Evolutionary conservation across 2,329 filamentous ascomycete genomes (phyloP), one percentile per base, ranked within the genome.

Genomic region (Hymenoscyphus fraxineus): DNA sequence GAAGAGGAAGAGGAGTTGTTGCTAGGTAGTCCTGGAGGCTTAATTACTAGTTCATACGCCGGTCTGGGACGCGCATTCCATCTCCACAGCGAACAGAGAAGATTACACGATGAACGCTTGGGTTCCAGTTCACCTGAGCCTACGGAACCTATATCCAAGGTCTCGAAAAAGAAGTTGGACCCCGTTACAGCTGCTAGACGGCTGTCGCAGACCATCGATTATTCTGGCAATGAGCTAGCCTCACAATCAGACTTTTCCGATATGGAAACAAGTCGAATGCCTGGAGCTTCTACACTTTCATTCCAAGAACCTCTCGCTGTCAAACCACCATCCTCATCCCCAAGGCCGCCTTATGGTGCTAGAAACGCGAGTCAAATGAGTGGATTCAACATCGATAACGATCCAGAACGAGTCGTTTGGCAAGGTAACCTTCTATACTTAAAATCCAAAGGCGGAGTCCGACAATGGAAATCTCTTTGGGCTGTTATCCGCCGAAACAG

Each of bases 401-500:
- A 95, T 68, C 88, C 89, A 0, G 93, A 97, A 75, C 89, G 93
- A 32, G 89, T 98, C n/a, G 85, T 98, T 56, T 97, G 91, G 84
- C 93, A 98, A 75, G 93, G 94, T 60, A 93, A 92, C 83, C 85
- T 98, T 39, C 90, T 91, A 76, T 87, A 92, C 67, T 84, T 97
- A 64, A 92, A 91, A 72, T 91, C 88, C 67, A 93, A 92, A 73
- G 84, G 89, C 27, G 92, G 93, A 9, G 86, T 99, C 22, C 88
- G 90, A 58, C 91, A 96, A 73, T 99, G 95, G 95, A 97, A 97
- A 81, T 89, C 92, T 71, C 84, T 93, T 65, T 98, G 95, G 95
- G 90, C 90, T 13, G 95, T 98, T 0, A 83, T 99, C 60, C 90
- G 95, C 39, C 89, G 92, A 1, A 88, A 90, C 60, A 93, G 91